These are phyloP conservation scores for Tylopilus sp. DNA, from an alignment of 1,284 basidiomycete species.

Conservation along the genomic window DNA sequence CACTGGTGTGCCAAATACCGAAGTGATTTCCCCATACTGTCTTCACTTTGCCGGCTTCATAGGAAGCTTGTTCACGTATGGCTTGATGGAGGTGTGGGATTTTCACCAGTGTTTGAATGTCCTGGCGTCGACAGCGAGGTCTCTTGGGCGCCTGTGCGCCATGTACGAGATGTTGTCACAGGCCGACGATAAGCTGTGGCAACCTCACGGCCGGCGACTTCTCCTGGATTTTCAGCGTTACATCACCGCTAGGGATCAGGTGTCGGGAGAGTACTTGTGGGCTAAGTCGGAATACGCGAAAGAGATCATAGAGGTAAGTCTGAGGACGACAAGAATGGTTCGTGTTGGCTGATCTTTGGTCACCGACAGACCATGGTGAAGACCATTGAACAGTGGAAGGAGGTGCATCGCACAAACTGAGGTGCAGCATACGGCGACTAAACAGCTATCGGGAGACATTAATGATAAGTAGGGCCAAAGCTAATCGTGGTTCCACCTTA, in stretches of 20 bases:
- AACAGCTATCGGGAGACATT: not conserved
- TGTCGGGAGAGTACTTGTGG: constrained; percentile 37
- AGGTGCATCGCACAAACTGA: constrained; percentile 27
- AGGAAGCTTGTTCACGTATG: constrained; percentile 42
- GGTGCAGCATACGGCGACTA: constrained; percentile 33
- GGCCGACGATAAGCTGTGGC: constrained; percentile 46
- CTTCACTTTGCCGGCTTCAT: constrained; percentile 46
- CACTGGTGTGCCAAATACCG: not conserved
- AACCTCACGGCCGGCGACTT: constrained; percentile 26
- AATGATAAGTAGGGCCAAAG: constrained; percentile 36
- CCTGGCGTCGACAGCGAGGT: constrained; percentile 30
- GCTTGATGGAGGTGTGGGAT: constrained; percentile 37
- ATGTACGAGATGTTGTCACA: constrained; percentile 42
- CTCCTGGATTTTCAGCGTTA: constrained; percentile 27
- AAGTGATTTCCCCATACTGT: constrained; percentile 20
- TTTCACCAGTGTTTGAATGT: constrained; percentile 40
- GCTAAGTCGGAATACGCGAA: constrained; percentile 20
- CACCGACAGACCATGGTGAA: constrained; percentile 42
- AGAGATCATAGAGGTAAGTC: constrained; percentile 34
- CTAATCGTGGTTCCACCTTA: constrained; percentile 11
- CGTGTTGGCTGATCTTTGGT: constrained; percentile 1
- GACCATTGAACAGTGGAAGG: constrained; percentile 37
- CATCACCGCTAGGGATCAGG: constrained; percentile 18
- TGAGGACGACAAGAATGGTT: not conserved
- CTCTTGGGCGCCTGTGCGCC: constrained; percentile 37